Evolutionary conservation across 768 basidiomycete species (phyloP), one percentile per base, ranked within the genome.

Genomic region (Pleurotus ostreatus): DNA sequence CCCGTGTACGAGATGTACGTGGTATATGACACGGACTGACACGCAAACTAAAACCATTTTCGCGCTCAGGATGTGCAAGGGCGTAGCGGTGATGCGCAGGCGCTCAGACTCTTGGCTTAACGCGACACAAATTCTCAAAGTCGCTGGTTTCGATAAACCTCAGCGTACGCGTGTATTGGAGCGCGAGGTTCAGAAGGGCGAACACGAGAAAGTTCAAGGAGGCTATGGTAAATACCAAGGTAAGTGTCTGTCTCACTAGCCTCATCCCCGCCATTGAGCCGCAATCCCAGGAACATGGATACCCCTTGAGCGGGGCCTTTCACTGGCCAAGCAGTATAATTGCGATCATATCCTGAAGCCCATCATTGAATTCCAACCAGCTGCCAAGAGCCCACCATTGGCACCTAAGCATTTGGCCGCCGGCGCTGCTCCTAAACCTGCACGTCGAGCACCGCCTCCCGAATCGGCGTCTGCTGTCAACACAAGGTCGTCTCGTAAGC

Each of bases 141-240:
- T 99, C 63, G 97, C 95, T 25, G 97, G 96, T 8, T 98, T 98
- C 64, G 97, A 99, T 75, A 99, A 99, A 70, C 97, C 97, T 1
- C 97, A 98, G 68, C 80, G 97, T 48, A 99, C 97, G 57, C 86
- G 97, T 55, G 95, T 99, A 13, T 81, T 99, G 44, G 97, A 99
- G 71, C 84, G 97, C 61, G 97, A 99, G 73, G 88, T 99, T 5
- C 97, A 99, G 70, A 98, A 98, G 69, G 97, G 95, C 23, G 92
- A 94, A 63, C 97, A 99, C 70, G 96, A 98, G 73, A 99, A 99
- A 70, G 95, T 99, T 0, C 97, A 99, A 70, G 97, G 97, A 20
- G 97, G 97, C 2, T 99, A 98, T 70, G 97, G 97, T 62, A 99
- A 99, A 73, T 98, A 98, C 68, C 97, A 99, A 79, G 97, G 97